These are phyloP conservation scores for Silene coronaria DNA, from an alignment of 179 eudicot species.

Conservation along the genomic window DNA sequence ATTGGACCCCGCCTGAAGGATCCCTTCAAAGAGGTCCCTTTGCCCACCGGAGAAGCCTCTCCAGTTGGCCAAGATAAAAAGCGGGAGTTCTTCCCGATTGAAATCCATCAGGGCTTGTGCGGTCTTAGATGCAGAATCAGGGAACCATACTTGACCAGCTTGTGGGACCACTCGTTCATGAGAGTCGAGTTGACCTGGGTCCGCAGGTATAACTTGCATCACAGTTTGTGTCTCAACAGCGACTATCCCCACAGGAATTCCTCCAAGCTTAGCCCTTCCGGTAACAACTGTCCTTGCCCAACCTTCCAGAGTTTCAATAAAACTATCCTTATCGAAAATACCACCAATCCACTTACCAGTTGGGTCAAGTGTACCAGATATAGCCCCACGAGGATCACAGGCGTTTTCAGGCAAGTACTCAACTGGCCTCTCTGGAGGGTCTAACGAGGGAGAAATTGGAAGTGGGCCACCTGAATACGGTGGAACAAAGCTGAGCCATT, in stretches of 20 bases:
- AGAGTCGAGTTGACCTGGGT: constrained; percentile 97
- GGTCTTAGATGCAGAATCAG: constrained; percentile 90
- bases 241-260: constrained; percentile 90
- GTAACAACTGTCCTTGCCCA: constrained; percentile 99
- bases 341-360: constrained; percentile 89
- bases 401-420: constrained; percentile 80
- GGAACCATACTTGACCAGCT: constrained; percentile 99
- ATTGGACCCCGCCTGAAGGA: constrained; percentile 95
- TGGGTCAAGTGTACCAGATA: constrained; percentile 52
- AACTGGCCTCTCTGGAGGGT: constrained; percentile 73
- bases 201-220: constrained; percentile 96
- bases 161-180: constrained; percentile 96
- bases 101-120: constrained; percentile 98
- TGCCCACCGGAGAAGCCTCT: constrained; percentile 99
- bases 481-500: constrained; percentile 94
- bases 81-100: constrained; percentile 88
- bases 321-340: constrained; percentile 82
- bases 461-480: constrained; percentile 74
- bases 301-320: constrained; percentile 89
- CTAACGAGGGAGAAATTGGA: constrained; percentile 63
- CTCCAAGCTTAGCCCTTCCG: constrained; percentile 99
- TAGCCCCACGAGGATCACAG: constrained; percentile 95
- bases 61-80: constrained; percentile 97
- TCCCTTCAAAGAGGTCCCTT: constrained; percentile 95
- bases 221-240: constrained; percentile 98